Conservation (phyloP, 768 basidiomycete species). For the Boletus tylopilopsis region DNA sequence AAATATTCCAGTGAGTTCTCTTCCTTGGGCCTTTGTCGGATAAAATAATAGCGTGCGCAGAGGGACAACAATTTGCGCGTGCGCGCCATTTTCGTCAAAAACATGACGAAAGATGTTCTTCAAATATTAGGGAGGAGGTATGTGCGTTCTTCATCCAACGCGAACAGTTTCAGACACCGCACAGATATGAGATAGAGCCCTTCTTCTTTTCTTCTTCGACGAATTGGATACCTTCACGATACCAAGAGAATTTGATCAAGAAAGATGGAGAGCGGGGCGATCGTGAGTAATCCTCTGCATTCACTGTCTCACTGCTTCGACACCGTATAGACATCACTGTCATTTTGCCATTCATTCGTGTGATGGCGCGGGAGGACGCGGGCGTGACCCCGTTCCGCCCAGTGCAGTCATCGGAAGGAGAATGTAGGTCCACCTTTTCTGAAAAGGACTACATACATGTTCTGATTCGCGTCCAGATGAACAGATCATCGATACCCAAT, state of each 20-base stretch:
- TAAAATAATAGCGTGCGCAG: conserved; percentile 7
- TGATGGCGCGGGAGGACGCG: conserved; percentile 18
- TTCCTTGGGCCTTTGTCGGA: background rate
- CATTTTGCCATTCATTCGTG: conserved; percentile 49
- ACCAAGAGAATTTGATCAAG: conserved; percentile 44
- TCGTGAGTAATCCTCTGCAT: conserved; percentile 42
- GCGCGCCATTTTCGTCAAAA: conserved; percentile 48
- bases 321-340: conserved; percentile 50
- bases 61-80: conserved; percentile 38
- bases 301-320: background rate
- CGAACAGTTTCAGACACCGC: background rate
- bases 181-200: conserved; percentile 53
- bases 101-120: conserved; percentile 46
- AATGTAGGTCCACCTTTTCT: background rate
- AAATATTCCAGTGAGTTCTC: conserved; percentile 31
- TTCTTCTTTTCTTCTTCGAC: conserved; percentile 63
- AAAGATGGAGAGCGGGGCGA: conserved; percentile 48
- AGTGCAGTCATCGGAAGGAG: background rate
- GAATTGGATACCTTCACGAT: conserved; percentile 67
- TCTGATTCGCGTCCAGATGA: conserved; percentile 12
- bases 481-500: conserved; percentile 49
- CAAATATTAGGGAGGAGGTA: conserved; percentile 57
- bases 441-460: background rate
- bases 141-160: conserved; percentile 1
- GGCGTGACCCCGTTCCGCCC: background rate